Conservation (phyloP, 2,329 filamentous ascomycete genomes). For the Didymellaceae sp. region DNA sequence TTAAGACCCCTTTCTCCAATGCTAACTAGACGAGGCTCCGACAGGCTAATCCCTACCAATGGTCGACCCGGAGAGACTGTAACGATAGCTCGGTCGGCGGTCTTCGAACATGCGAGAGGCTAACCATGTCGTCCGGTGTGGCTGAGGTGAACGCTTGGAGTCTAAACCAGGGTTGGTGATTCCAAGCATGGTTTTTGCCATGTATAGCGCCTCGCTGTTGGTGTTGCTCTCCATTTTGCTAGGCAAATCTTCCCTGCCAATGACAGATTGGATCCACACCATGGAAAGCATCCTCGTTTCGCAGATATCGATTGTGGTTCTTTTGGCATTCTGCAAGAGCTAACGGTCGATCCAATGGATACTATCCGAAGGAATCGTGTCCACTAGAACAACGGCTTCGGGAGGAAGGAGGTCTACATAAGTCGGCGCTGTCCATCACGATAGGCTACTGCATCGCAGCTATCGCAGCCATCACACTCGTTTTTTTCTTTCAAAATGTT, state of each 20-base stretch:
- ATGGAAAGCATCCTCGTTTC: conserved; percentile 2
- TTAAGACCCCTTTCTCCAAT: not conserved
- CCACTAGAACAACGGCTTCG: not conserved
- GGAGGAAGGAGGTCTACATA: conserved; percentile 7
- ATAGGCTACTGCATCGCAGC: not conserved
- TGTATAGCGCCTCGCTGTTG: not conserved
- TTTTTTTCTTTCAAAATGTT: conserved; percentile 20
- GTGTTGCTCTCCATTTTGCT: not conserved
- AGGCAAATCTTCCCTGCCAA: not conserved
- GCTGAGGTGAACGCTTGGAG: conserved; percentile 1
- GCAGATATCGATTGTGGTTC: conserved; percentile 3
- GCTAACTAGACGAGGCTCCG: conserved; percentile 1
- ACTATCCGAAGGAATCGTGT: not conserved
- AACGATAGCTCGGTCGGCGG: conserved; percentile 4
- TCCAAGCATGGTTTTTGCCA: not conserved
- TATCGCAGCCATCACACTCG: not conserved
- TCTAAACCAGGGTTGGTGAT: not conserved
- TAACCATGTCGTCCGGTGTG: conserved; percentile 3
- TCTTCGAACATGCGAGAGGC: not conserved
- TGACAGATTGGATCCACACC: not conserved
- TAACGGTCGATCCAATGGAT: conserved; percentile 1
- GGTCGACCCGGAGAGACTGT: conserved; percentile 9
- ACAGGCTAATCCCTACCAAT: not conserved
- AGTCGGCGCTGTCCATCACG: not conserved
- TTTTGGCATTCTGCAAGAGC: not conserved